Base-by-base conservation (phyloP, 371 early-diverging fungal species). In the Apophysomyces variabilis region DNA sequence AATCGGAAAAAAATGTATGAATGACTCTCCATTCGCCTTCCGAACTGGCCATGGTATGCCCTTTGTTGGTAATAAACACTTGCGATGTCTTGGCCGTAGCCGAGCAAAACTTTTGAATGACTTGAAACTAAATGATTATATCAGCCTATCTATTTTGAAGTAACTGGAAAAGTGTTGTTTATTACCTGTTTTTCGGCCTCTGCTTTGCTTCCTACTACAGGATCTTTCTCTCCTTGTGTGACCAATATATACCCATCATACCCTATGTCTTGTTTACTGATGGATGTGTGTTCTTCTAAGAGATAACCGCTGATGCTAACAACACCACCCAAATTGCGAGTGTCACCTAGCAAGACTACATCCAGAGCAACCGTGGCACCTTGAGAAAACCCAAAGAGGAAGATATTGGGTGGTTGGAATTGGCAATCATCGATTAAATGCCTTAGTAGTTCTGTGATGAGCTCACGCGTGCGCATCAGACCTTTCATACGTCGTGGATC, bases 351-450 rank as follows among this genome's bases (percentile, higher is more conserved):
- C 6, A 87, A 72, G 0, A 79, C 88, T 11, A 84, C 18, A 68
- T 91, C 90, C 61, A 93, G 63, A 16, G 90, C 91, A 12, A 87
- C 82, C 1, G 84, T 77, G 0, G 84, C 93, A 46, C 93, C 93
- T 60, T 93, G 91, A 1, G 90, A 87, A 71, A 93, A 93, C 0
- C 93, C 93, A 71, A 93, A 86, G 5, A 92, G 61, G 43, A 86
- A 82, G 47, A 91, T 85, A 13, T 79, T 71, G 32, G 78, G 71
- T 3, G 81, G 67, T 11, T 72, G 68, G 60, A 80, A 87, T 12
- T 74, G 73, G 64, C 82, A 85, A 26, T 84, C 62, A 5, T 72
- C 54, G n/a, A 79, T 67, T 11, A 84, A 62, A 60, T 87, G 86
- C 5, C 72, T 64, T 5, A 78, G 38, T 6, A 87, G 62, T 41